Percentiles rank a stretch among this genome's conserved stretches.
phyloP scores from a whole-genome alignment of 2,329 filamentous ascomycete species.

The Microcera coccophila region DNA sequence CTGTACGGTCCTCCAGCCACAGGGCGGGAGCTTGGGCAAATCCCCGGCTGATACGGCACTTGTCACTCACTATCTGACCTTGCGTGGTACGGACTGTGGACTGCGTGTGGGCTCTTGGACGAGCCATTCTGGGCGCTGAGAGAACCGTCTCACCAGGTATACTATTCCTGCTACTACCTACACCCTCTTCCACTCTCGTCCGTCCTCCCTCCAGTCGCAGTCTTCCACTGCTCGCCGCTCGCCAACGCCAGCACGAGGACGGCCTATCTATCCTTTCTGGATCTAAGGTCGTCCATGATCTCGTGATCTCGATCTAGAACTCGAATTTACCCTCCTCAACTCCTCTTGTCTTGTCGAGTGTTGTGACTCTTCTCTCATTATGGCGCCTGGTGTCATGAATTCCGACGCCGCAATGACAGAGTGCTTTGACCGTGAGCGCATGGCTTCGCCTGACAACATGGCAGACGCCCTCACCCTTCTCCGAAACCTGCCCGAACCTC shows the following conservation, averaged over 20 bases:
- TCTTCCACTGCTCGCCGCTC: conserved; percentile 3
- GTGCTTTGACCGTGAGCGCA: conserved; percentile 22
- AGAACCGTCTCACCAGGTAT: no score
- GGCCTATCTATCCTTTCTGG: conserved; percentile 21
- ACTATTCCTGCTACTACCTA: conserved; percentile 4
- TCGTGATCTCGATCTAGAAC: conserved; percentile 16
- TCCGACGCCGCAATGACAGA: conserved; percentile 29
- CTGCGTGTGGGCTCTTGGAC: conserved; percentile 10
- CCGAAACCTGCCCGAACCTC: conserved; percentile 46
- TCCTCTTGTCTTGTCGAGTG: no score
- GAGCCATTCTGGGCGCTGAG: no score
- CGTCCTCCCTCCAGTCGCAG: background rate
- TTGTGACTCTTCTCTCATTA: conserved; percentile 13
- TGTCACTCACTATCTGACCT: conserved; percentile 1
- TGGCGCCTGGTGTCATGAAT: conserved; percentile 35
- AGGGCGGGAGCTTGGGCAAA: conserved; percentile 16
- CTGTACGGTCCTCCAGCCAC: conserved; percentile 6
- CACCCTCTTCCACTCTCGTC: conserved; percentile 2
- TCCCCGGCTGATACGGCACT: conserved; percentile 18
- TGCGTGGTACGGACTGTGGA: conserved; percentile 1
- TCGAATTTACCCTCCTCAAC: background rate
- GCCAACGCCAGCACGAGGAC: conserved; percentile 17
- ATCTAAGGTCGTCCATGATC: conserved; percentile 29
- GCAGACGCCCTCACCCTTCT: conserved; percentile 47
- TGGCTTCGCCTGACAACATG: conserved; percentile 31